phyloP scores from a whole-genome alignment of 441 rosid genomes.

The Pelargonium cotyledonis region DNA sequence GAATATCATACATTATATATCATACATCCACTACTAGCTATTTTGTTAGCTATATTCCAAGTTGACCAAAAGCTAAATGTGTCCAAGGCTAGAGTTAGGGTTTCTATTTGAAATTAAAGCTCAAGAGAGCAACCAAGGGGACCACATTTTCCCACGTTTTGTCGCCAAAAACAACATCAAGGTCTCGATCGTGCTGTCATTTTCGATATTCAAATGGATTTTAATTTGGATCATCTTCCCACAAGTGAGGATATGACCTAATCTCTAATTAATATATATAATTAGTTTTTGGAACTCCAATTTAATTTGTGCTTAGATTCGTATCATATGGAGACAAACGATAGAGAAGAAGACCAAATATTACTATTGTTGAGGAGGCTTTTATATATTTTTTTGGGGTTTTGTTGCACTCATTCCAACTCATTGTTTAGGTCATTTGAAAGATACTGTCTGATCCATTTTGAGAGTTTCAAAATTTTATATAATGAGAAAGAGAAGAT shows the following conservation, averaged over 20 bases:
- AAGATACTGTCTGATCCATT: neutral
- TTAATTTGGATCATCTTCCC: slow-evolving; percentile 8
- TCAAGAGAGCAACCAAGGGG: slow-evolving; percentile 15
- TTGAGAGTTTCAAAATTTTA: too few relatives aligned
- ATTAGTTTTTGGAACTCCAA: too few relatives aligned
- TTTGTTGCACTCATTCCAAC: too few relatives aligned
- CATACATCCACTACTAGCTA: too few relatives aligned
- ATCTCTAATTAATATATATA: neutral
- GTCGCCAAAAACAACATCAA: slow-evolving; percentile 20
- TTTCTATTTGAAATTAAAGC: neutral
- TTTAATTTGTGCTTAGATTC: slow-evolving; percentile 10
- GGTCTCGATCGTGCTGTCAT: slow-evolving; percentile 27
- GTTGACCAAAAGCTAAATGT: neutral
- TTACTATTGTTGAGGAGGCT: too few relatives aligned
- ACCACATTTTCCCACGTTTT: slow-evolving; percentile 17
- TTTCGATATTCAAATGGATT: slow-evolving; percentile 11
- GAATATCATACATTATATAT: neutral
- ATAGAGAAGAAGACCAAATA: neutral
- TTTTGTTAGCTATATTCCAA: slow-evolving; percentile 12
- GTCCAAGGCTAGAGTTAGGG: slow-evolving; percentile 6
- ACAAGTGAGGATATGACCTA: slow-evolving; percentile 16
- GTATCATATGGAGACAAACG: slow-evolving; percentile 4
- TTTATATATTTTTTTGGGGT: too few relatives aligned
- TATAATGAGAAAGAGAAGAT: too few relatives aligned
- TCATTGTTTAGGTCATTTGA: too few relatives aligned